These are phyloP conservation scores for Gnomoniopsis sp. DNA, from an alignment of 2,329 filamentous ascomycete species.

Conservation along the genomic window DNA sequence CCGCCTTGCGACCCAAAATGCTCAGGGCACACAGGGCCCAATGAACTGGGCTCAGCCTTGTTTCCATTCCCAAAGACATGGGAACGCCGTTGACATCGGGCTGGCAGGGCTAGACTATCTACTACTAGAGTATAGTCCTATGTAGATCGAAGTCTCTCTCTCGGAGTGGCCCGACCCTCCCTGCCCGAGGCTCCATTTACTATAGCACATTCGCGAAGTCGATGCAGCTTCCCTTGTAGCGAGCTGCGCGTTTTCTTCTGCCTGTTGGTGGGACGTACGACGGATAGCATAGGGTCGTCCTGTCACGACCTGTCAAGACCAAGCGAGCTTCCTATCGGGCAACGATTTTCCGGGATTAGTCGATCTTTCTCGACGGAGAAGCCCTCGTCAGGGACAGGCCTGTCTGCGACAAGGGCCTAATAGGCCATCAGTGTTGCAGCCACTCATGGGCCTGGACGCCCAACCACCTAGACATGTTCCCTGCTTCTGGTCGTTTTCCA, in stretches of 20 bases:
- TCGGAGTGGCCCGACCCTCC: no score
- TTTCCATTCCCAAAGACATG: constrained; percentile 2
- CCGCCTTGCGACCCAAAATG: not conserved
- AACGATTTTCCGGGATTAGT: not conserved
- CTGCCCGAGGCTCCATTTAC: no score
- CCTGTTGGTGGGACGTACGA: not conserved
- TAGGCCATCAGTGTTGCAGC: constrained; percentile 6
- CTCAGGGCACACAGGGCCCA: constrained; percentile 30
- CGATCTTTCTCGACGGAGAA: not conserved
- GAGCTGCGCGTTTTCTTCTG: not conserved
- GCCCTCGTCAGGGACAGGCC: constrained; percentile 4
- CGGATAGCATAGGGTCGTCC: not conserved
- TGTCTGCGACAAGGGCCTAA: constrained; percentile 1
- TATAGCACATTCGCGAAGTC: no score
- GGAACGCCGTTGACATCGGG: not conserved
- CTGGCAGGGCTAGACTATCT: not conserved
- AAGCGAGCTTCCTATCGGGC: not conserved
- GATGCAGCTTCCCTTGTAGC: no score
- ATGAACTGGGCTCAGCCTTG: constrained; percentile 15
- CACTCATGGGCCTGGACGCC: not conserved
- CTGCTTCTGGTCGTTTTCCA: constrained; percentile 9
- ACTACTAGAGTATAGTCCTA: not conserved
- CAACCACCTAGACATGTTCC: constrained; percentile 5
- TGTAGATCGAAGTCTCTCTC: not conserved
- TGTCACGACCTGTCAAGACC: not conserved